phyloP scores from a whole-genome alignment of 805 yeast species.

The Yarrowia sp. region DNA sequence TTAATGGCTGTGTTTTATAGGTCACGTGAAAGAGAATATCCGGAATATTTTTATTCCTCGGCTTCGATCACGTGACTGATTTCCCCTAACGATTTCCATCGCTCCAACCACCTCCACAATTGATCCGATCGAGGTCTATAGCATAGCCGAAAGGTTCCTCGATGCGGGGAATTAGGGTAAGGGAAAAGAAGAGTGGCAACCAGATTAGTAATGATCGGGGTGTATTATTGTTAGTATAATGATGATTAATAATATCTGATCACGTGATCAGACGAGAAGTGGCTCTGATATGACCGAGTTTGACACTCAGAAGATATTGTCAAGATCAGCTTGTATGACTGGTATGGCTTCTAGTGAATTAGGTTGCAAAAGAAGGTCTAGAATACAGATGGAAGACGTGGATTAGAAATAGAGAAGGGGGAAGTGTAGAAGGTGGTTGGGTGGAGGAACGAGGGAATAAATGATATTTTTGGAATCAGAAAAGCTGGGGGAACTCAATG shows the following conservation, averaged over 20 bases:
- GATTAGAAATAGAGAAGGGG: too few species aligned
- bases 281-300: too few species aligned
- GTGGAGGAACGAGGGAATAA: neutral
- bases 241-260: too few species aligned
- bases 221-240: too few species aligned
- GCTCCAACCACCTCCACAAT: too few species aligned
- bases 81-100: too few species aligned
- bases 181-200: neutral
- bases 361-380: neutral
- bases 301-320: too few species aligned
- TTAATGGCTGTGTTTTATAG: too few species aligned
- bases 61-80: neutral
- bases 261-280: neutral
- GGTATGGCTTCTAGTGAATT: neutral
- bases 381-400: neutral
- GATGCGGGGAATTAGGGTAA: slow-evolving; percentile 13
- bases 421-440: too few species aligned
- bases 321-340: too few species aligned
- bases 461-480: neutral
- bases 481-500: neutral
- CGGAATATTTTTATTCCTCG: neutral
- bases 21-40: neutral
- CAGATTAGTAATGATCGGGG: neutral
- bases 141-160: neutral
- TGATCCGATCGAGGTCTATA: too few species aligned